Base-by-base conservation (phyloP, 495 filamentous ascomycete genomes). In the Daldinia childiae region DNA sequence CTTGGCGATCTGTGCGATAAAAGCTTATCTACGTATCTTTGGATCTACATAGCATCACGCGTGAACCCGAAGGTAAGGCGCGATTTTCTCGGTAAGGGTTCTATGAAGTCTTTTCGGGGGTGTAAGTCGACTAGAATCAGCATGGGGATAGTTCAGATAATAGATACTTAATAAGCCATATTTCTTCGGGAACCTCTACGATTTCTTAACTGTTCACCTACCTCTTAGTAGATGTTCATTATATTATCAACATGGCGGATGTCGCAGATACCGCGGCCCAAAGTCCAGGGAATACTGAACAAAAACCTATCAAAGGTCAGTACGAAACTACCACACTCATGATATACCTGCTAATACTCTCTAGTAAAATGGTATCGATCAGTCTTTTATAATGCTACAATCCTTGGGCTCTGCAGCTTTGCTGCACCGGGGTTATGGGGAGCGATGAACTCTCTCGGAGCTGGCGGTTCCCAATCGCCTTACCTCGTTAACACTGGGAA, bases 401-500 rank as follows among this genome's bases (percentile, higher is more conserved):
- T 92, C 26, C 82, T 90, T 8, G 90, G 89, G 1, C 65, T 90
- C 17, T 89, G 86, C 79, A 88, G 87, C 70, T 86, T 92, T 67
- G 79, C 86, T 0, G 88, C 88, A 0, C 90, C 90, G 0, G 90
- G 90, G 0, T 86, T 91, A 68, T 91, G 89, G 89, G 84, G 83
- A 27, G 90, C 89, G 12, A 91, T 91, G 87, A 91, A 91, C 77
- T 87, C 85, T 0, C 83, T 91, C 15, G 89, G 90, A 36, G 90
- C 89, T 17, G 90, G 90, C 41, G 89, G 89, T 5, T 82, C 84
- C 32, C 82, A 87, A 62, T 81, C 77, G n/a, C 90, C 90, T 6
- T 85, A 88, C 62, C 83, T 91, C 12, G 86, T 91, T 62, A 90
- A 91, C 72, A 83, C 84, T n/a, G 89, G 87, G n/a, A 91, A 91